Evolutionary conservation across 441 rosid species (phyloP).

Genomic region (Populus hybrid): DNA sequence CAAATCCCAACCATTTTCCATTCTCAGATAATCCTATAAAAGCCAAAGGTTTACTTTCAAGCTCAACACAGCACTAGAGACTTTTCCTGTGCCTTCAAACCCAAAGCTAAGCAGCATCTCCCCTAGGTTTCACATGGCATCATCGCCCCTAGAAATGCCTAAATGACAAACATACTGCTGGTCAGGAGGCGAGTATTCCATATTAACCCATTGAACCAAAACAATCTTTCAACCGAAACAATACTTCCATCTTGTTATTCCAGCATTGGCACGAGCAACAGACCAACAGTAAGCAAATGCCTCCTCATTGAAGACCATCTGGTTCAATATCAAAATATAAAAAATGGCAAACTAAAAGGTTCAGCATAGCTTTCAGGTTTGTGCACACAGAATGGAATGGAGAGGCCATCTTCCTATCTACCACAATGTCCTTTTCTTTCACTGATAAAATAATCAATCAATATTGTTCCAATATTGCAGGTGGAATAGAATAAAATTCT

Average conservation of each 20-base stretch:
- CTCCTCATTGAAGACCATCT: constrained; percentile 21
- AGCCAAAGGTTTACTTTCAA: constrained; percentile 31
- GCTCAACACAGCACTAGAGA: constrained; percentile 33
- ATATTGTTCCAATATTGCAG: background rate
- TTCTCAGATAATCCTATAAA: constrained; percentile 34
- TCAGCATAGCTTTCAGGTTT: background rate
- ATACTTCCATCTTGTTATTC: constrained; percentile 30
- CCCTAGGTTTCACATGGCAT: constrained; percentile 29
- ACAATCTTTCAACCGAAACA: constrained; percentile 28
- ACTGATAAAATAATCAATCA: background rate
- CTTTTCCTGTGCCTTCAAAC: constrained; percentile 35
- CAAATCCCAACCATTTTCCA: constrained; percentile 35
- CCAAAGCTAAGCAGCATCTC: constrained; percentile 30
- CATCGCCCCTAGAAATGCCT: constrained; percentile 31
- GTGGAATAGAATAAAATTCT: background rate
- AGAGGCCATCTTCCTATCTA: background rate
- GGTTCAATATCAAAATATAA: constrained; percentile 28
- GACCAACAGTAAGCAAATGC: constrained; percentile 44
- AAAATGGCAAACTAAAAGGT: background rate
- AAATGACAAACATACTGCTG: constrained; percentile 34
- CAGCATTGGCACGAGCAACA: constrained; percentile 31
- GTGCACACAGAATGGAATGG: background rate
- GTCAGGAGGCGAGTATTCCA: constrained; percentile 30
- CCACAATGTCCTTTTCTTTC: background rate
- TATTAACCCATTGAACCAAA: constrained; percentile 21